phyloP scores from a whole-genome alignment of 2,329 filamentous ascomycete genomes.

The Scedosporium dehoogii region DNA sequence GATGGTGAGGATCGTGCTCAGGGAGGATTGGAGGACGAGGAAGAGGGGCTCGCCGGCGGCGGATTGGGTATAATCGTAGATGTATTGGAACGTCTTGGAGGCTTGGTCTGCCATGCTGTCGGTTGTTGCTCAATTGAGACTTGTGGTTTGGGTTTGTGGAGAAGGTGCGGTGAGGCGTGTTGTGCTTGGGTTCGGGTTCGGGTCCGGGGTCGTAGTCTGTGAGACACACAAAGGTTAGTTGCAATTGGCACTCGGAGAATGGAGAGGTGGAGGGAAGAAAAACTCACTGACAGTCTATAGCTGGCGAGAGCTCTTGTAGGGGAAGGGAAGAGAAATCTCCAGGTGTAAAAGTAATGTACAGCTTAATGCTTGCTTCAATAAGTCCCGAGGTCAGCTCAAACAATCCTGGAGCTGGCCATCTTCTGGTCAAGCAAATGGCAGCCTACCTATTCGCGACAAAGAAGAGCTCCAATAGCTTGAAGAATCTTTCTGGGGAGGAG shows the following conservation, averaged over 20 bases:
- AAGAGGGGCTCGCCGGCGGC: slow-evolving; percentile 11
- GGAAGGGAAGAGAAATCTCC: too few relatives aligned
- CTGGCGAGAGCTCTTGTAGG: too few relatives aligned
- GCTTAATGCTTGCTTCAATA: too few relatives aligned
- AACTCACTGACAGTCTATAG: neutral
- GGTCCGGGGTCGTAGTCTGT: neutral
- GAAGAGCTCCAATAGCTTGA: too few relatives aligned
- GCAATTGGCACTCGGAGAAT: neutral
- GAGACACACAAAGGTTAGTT: neutral
- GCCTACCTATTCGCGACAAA: too few relatives aligned
- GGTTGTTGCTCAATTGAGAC: neutral
- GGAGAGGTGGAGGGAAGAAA: neutral
- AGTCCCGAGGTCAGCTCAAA: neutral
- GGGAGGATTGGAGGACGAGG: slow-evolving; percentile 28
- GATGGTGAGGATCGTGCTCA: slow-evolving; percentile 35
- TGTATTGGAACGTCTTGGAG: slow-evolving; percentile 16
- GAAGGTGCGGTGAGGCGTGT: neutral
- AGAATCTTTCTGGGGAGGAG: too few relatives aligned
- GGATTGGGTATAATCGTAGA: slow-evolving; percentile 17
- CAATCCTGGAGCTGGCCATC: neutral
- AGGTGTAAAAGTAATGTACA: too few relatives aligned
- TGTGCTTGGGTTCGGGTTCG: neutral
- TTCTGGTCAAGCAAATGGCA: too few relatives aligned
- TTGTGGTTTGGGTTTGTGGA: neutral
- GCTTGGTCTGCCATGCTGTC: neutral